Evolutionary conservation across 1,284 basidiomycete species (phyloP).

Genomic region (Exsudoporus floridanus): DNA sequence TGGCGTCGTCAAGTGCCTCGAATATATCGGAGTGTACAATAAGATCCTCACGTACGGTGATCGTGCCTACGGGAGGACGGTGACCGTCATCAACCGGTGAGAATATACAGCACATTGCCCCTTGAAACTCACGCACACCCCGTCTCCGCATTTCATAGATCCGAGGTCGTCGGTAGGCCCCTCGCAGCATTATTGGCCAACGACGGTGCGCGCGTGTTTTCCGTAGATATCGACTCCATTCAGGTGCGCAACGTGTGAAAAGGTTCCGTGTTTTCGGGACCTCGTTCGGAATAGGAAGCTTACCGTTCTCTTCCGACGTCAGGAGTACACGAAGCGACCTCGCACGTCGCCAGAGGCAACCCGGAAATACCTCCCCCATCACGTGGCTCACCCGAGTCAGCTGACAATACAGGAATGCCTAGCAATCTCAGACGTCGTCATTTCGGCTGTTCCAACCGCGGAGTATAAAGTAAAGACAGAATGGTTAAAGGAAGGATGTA

Average conservation of each 20-base stretch:
- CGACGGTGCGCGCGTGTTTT: conserved; percentile 93
- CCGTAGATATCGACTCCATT: conserved; percentile 90
- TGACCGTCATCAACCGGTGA: conserved; percentile 93
- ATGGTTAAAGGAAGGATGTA: conserved; percentile 88
- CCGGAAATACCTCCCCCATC: conserved; percentile 75
- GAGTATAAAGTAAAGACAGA: conserved; percentile 88
- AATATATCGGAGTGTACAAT: conserved; percentile 92
- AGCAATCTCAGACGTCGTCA: conserved; percentile 82
- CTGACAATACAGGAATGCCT: conserved; percentile 78
- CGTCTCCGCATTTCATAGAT: conserved; percentile 49
- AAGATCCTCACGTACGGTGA: conserved; percentile 90
- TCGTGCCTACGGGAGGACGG: conserved; percentile 88
- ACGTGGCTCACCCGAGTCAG: conserved; percentile 72
- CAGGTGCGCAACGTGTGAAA: conserved; percentile 51
- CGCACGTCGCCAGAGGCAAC: conserved; percentile 39
- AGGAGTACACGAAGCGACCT: conserved; percentile 92
- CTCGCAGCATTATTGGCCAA: conserved; percentile 92
- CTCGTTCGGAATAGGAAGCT: not conserved
- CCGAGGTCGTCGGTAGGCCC: conserved; percentile 95
- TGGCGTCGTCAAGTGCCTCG: conserved; percentile 93
- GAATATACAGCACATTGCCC: conserved; percentile 14
- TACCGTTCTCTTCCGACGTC: conserved; percentile 1
- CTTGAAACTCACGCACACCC: conserved; percentile 5
- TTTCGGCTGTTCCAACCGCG: conserved; percentile 87
- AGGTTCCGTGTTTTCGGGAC: not conserved